Conservation (phyloP, 306 rosid species). For the Senna siamea region DNA sequence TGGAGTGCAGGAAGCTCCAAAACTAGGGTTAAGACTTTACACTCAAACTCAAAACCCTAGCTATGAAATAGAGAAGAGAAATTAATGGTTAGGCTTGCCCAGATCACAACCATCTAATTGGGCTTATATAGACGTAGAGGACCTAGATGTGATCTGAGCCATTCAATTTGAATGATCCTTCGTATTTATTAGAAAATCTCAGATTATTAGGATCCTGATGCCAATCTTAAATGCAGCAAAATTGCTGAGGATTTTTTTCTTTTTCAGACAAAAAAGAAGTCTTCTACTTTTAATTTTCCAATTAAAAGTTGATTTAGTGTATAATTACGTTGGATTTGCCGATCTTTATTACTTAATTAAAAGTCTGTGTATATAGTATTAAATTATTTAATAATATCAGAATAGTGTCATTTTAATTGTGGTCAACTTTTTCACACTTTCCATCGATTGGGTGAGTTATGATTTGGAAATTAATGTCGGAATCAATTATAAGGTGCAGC, state of each 20-base stretch:
- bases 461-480: neutral
- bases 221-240: neutral
- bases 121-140: slow-evolving; percentile 5
- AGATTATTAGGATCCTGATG: neutral
- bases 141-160: neutral
- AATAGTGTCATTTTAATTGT: too few species aligned
- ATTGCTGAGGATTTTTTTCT: neutral
- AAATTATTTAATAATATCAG: too few species aligned
- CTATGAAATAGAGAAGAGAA: neutral
- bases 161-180: neutral
- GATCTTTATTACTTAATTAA: neutral
- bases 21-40: neutral
- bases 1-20: neutral
- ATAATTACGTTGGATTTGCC: neutral
- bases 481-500: neutral
- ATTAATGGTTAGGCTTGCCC: neutral
- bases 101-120: neutral
- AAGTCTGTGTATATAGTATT: neutral
- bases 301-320: neutral
- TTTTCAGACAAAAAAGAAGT: neutral
- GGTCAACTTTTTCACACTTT: neutral
- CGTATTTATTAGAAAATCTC: slow-evolving; percentile 3
- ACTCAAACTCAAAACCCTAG: neutral
- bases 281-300: neutral
- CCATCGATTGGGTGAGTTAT: neutral